Conservation (phyloP, 164 flowering plant species). For the Aristolochia contorta region DNA sequence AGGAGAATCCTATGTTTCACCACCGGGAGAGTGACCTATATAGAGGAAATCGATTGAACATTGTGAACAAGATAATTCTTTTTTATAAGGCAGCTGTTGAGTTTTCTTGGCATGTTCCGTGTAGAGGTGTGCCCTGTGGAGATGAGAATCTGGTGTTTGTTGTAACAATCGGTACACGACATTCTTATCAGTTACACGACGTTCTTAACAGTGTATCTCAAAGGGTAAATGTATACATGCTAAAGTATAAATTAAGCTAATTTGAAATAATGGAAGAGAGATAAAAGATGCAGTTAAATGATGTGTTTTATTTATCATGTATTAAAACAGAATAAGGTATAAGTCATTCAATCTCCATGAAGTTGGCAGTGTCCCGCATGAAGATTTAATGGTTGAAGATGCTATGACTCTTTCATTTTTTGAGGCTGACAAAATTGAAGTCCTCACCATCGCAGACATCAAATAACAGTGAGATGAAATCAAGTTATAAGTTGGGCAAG, state of each 20-base stretch:
- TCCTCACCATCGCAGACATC: constrained; percentile 29
- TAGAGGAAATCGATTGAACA: too few species aligned
- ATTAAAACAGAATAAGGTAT: too few species aligned
- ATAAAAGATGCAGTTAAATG: too few species aligned
- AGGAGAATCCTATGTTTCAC: too few species aligned
- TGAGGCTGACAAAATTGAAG: constrained; percentile 29
- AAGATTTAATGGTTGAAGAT: neutral
- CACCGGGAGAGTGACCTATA: too few species aligned
- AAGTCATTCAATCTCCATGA: constrained; percentile 25
- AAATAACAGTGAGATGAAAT: constrained; percentile 20
- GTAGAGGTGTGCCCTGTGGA: constrained; percentile 94
- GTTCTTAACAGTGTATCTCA: too few species aligned
- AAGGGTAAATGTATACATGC: too few species aligned
- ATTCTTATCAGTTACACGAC: constrained; percentile 74
- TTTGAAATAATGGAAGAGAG: too few species aligned
- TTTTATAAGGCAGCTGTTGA: constrained; percentile 98
- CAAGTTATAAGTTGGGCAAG: constrained; percentile 16
- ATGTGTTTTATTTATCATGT: too few species aligned
- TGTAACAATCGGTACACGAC: constrained; percentile 99
- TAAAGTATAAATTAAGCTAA: too few species aligned
- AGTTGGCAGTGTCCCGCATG: constrained; percentile 4
- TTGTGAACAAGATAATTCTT: constrained; percentile 77
- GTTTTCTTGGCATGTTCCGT: constrained; percentile 97
- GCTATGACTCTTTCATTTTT: constrained; percentile 21
- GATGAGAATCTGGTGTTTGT: constrained; percentile 92